These are phyloP conservation scores for Rhizopus delemar DNA, from an alignment of 371 early-diverging fungal genomes.

Conservation along the genomic window DNA sequence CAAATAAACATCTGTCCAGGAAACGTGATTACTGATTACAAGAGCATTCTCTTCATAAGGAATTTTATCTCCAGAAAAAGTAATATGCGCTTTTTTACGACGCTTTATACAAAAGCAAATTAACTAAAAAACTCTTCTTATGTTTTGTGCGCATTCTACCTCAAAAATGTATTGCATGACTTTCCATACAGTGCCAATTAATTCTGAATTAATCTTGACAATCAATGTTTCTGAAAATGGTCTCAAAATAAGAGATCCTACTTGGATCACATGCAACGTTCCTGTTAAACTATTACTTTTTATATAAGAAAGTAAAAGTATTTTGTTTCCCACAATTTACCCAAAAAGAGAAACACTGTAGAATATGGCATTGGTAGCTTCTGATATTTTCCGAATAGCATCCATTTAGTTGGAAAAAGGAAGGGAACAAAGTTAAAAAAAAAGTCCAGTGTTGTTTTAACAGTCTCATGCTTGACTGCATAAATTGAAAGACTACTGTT, in stretches of 20 bases:
- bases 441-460: not conserved
- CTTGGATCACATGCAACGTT: conserved; percentile 57
- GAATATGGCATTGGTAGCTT: conserved; percentile 35
- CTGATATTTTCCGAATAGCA: conserved; percentile 31
- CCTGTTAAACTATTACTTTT: conserved; percentile 37
- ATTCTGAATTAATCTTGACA: conserved; percentile 58
- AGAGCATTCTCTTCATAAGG: conserved; percentile 60
- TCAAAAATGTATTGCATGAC: conserved; percentile 66
- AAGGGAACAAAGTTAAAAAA: not conserved
- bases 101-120: conserved; percentile 1
- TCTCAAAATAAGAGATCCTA: conserved; percentile 53
- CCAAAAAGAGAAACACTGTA: conserved; percentile 45
- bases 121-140: not conserved
- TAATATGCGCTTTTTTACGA: conserved; percentile 61
- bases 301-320: not conserved
- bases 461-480: too few relatives aligned
- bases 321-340: conserved; percentile 23
- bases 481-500: too few relatives aligned
- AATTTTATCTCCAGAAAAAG: conserved; percentile 66
- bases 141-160: conserved; percentile 13
- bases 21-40: conserved; percentile 66
- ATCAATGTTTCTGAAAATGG: conserved; percentile 59
- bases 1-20: conserved; percentile 68
- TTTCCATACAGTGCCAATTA: conserved; percentile 64
- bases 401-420: conserved; percentile 14